Percentiles rank a stretch among this genome's conserved stretches.
Conservation (phyloP, 768 basidiomycete genomes). For the Ramaria sp. region DNA sequence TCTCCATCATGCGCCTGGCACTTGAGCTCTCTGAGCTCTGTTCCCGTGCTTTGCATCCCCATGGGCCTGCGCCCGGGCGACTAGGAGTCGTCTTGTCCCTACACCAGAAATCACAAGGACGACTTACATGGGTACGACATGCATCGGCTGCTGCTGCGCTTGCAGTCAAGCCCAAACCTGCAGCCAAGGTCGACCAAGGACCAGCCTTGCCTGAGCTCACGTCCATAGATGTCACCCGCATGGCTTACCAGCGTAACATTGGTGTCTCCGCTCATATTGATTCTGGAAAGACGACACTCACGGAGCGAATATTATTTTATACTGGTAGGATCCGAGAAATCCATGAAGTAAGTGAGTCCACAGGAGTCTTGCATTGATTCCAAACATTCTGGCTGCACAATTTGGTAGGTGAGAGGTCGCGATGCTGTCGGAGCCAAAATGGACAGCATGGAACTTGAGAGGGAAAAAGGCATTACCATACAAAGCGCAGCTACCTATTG, state of each 20-base stretch:
- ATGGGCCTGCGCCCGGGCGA: not conserved
- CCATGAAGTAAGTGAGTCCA: constrained; percentile 64
- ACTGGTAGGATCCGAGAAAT: constrained; percentile 93
- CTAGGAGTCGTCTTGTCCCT: not conserved
- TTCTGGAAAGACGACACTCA: constrained; percentile 96
- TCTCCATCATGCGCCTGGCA: not conserved
- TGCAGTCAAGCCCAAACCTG: constrained; percentile 7
- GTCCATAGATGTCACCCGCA: constrained; percentile 51
- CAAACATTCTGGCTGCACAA: not conserved
- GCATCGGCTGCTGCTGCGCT: constrained; percentile 9
- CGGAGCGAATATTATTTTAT: constrained; percentile 92
- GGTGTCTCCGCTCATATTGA: constrained; percentile 94
- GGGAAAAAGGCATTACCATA: constrained; percentile 99
- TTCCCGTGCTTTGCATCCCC: not conserved
- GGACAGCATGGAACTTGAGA: constrained; percentile 98
- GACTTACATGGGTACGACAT: not conserved
- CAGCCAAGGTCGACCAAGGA: not conserved
- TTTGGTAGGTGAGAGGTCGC: constrained; percentile 69
- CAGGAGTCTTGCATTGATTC: not conserved
- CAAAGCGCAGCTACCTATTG: constrained; percentile 98
- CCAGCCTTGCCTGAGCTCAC: constrained; percentile 26
- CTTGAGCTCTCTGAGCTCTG: constrained; percentile 1
- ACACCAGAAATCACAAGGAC: not conserved
- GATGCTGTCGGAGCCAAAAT: constrained; percentile 98
- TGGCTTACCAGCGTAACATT: constrained; percentile 82